Base-by-base conservation (phyloP, 2,329 filamentous ascomycete genomes). In the Teratosphaeriaceae sp. region DNA sequence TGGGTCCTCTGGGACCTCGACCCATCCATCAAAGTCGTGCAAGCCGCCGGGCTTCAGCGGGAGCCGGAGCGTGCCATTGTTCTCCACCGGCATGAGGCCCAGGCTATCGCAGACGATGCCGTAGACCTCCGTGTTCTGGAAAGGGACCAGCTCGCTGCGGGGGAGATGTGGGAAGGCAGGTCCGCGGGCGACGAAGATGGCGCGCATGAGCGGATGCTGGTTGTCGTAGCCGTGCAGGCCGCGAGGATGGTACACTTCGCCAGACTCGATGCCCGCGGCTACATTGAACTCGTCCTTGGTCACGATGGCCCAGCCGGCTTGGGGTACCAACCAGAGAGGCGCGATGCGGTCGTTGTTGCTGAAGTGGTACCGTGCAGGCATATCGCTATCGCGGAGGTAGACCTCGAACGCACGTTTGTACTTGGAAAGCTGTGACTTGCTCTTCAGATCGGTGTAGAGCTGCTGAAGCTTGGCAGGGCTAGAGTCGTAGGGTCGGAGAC, bases 191-290 rank as follows among this genome's bases (percentile, higher is more conserved):
- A 97, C 75, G 56, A 98, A 98, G 33, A 98, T 94, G 0, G 92
- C 90, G 29, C 92, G 75, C 92, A 98, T 98, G 34, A 98, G 72
- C 0, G 90, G 89, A 61, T 98, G 84, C 57, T 94, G 83, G 57
- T 95, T 84, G 61, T 98, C 92, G 60, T 97, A 98, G 1, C 92
- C 92, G 60, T 98, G 92, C 2, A 98, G 69, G 2, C 92, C 92
- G 21, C 76, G 77, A 0, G 92, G 92, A 52, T 84, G 76, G 59
- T 96, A 98, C 0, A 79, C 71, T 11, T 79, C 7, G 6, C 22
- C 21, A 11, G 12, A 79, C 42, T 75, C 71, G 48, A 80, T 73
- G 0, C 77, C 86, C 38, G 83, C 73, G 31, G 76, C 70, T 4
- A 94, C 75, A 50, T 94, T 74, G 52, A 94, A 88, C 44, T 94